Evolutionary conservation across 192 early-diverging fungal species (phyloP).

Genomic region (Mortierella hygrophila): DNA sequence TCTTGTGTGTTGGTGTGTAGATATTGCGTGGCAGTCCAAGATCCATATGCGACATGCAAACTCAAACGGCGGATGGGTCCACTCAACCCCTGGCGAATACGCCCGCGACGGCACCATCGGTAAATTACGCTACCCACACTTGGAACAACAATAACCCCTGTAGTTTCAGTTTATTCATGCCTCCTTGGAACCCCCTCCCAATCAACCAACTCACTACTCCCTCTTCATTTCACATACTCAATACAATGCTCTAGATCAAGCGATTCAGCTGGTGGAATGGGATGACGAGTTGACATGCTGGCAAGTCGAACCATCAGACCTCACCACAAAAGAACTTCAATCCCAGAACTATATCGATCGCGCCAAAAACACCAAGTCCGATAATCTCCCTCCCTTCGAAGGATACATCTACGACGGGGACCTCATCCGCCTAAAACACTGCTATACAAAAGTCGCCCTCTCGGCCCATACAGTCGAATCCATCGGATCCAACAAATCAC

Average conservation of each 20-base stretch:
- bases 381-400: neutral
- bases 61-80: conserved; percentile 79
- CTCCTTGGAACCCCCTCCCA: conserved; percentile 50
- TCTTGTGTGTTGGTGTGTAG: conserved; percentile 26
- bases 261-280: conserved; percentile 28
- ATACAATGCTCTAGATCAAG: conserved; percentile 4
- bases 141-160: no score
- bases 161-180: no score
- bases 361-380: neutral
- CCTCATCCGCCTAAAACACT: neutral
- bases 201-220: no score
- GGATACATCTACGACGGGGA: conserved; percentile 14
- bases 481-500: conserved; percentile 24
- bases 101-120: conserved; percentile 13
- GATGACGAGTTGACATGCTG: conserved; percentile 23
- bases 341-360: conserved; percentile 1
- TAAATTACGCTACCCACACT: neutral
- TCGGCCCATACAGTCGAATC: neutral
- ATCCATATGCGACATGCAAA: conserved; percentile 73
- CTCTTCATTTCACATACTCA: no score
- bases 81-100: conserved; percentile 60
- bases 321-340: neutral
- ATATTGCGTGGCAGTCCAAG: conserved; percentile 70
- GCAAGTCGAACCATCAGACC: conserved; percentile 7
- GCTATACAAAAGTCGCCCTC: conserved; percentile 21